Evolutionary conservation across 805 yeast genomes (phyloP), one percentile per base, ranked within the genome.

Genomic region (Lipomyces mesembrius): DNA sequence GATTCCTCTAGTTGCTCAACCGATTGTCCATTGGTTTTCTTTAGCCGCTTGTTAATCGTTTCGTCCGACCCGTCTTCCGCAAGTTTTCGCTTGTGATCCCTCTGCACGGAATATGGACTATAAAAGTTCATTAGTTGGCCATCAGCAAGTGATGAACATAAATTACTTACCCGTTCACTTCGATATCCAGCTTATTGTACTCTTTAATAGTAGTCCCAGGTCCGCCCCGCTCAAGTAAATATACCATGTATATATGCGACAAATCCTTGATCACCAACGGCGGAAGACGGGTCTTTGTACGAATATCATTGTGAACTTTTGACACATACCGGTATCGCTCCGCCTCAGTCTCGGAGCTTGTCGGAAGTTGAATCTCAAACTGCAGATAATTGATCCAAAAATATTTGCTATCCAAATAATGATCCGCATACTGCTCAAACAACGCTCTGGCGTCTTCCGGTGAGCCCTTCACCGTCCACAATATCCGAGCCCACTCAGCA

Each of bases 331-430:
- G 25, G 60, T 62, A 59, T 54, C 68, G 29, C 46, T 63, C 62
- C 1, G 64, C 55, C 37, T 62, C 66, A 2, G 43, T 17, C 51
- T 62, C 66, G 7, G 37, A 35, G 57, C 68, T 59, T 22, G 67
- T 55, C 29, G 72, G 70, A 52, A 72, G 69, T n/a, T 64, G 68
- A n/a, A 76, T 62, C 57, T 76, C 79, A 55, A 76, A 76, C 37
- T 67, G 65, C 35, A 77, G 72, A 60, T 70, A 77, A n/a, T 73
- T 66, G 39, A 69, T 71, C 79, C 80, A 77, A 62, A 77, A 77
- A 37, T 69, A 60, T 58, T 71, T 72, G 46, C 71, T 70, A 32
- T 69, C 74, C 51, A 71, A 57, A 39, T 69, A 74, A 51, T 66
- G 58, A 11, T 64, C 64, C 32, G 69, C 66, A 51, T 72, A 60